Evolutionary conservation across 2,329 filamentous ascomycete genomes (phyloP), one percentile per base, ranked within the genome.

Genomic region (Shiraia sp.): DNA sequence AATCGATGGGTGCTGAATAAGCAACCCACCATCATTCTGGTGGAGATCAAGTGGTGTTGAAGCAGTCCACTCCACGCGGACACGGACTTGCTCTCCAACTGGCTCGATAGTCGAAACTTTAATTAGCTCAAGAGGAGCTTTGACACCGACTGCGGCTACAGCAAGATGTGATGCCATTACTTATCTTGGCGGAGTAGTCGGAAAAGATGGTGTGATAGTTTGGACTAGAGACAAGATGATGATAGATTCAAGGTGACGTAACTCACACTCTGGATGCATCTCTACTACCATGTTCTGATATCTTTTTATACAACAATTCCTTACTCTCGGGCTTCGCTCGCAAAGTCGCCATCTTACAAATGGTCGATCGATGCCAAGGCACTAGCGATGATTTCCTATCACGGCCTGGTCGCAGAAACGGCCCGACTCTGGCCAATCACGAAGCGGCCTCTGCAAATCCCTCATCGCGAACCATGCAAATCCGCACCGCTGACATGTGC

Each of bases 31-130:
- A 52, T 84, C 80, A 31, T 79, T 78, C 44, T 80, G 76, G 63
- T 85, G 82, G 5, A 85, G 68, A 51, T 85, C 80, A 0, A 85
- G 68, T 0, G 82, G 82, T 1, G 79, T 81, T 1, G 81, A 82
- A 2, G 80, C 75, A 2, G 79, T 81, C 78, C 79, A 85, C 42
- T 76, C 68, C 8, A 81, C 76, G 17, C 71, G 74, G 28, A 85
- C 65, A 12, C 76, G 72, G 24, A 82, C 74, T 61, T 85, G 76
- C 25, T 75, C 72, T 9, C 34, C 50, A 10, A 29, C 42, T 1
- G 69, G 68, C 10, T 44, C 40, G 4, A 63, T 40, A 6, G 70
- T 72, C 1, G 69, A 63, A 3, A 73, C 61, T 36, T 68, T 49
- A 7, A 59, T 61, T 15, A 71, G 45, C 1, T 48, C 55, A 4